A percentile compares a stretch with the other conserved stretches of the same genome.
Evolutionary conservation across 1,284 basidiomycete genomes (phyloP).

Genomic region (Cutaneotrichosporon sp.): DNA sequence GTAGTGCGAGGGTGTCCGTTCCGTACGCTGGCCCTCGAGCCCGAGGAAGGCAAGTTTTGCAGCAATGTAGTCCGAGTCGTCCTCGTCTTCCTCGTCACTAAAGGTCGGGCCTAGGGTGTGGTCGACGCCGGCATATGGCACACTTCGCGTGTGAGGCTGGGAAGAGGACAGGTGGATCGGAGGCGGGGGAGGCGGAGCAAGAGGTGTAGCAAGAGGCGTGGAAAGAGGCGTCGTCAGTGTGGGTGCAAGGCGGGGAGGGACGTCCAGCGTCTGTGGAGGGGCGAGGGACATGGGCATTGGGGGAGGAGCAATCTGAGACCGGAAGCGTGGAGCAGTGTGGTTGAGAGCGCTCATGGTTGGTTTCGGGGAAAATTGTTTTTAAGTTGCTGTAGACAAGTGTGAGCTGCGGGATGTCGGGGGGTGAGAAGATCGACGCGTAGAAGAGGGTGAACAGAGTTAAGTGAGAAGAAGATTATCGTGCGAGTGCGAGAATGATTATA

Average conservation of each 20-base stretch:
- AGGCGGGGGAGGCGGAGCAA: conserved; percentile 14
- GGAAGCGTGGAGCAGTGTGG: conserved; percentile 19
- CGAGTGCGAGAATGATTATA: no score
- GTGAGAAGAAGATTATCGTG: no score
- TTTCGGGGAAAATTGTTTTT: neutral
- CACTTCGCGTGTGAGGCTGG: conserved; percentile 5
- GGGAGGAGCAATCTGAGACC: conserved; percentile 4
- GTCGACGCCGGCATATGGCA: conserved; percentile 29
- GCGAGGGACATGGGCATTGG: conserved; percentile 1
- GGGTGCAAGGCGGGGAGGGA: conserved; percentile 15
- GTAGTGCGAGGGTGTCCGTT: neutral
- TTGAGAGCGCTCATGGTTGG: conserved; percentile 18
- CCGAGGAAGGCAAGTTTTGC: conserved; percentile 30
- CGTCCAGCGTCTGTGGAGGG: conserved; percentile 10
- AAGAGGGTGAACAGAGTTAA: no score
- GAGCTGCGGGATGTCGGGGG: no score
- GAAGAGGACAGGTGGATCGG: conserved; percentile 12
- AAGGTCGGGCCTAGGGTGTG: conserved; percentile 42
- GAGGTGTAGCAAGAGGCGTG: conserved; percentile 11
- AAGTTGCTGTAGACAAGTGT: neutral
- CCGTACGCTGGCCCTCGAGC: conserved; percentile 5
- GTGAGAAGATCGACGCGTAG: no score
- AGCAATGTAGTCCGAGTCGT: conserved; percentile 43
- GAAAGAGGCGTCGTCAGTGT: conserved; percentile 6
- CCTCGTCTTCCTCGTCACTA: conserved; percentile 43